Conservation (phyloP, 805 yeast species). For the Candida argentea region DNA sequence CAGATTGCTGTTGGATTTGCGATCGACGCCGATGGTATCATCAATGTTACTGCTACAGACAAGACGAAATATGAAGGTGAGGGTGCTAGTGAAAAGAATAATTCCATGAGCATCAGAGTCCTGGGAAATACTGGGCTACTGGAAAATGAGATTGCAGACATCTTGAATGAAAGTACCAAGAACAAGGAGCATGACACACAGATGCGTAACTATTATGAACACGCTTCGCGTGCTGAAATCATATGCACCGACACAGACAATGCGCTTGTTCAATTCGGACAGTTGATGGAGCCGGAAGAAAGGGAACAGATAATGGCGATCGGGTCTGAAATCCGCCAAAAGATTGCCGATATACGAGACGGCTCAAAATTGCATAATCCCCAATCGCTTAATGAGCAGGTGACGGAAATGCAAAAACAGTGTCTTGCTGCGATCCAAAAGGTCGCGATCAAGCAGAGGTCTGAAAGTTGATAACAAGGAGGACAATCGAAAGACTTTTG, state of each 20-base stretch:
- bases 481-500: too few species aligned
- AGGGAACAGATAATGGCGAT: constrained; percentile 16
- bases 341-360: constrained; percentile 25
- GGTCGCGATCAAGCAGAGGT: constrained; percentile 27
- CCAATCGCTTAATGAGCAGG: constrained; percentile 20
- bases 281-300: constrained; percentile 39
- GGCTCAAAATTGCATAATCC: constrained; percentile 22
- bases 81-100: constrained; percentile 34
- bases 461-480: constrained; percentile 4
- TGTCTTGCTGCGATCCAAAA: constrained; percentile 30
- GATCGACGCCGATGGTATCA: constrained; percentile 72
- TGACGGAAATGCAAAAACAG: constrained; percentile 26
- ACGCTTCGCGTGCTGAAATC: constrained; percentile 70
- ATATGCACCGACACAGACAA: constrained; percentile 80
- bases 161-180: constrained; percentile 57
- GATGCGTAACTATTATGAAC: constrained; percentile 53
- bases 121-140: constrained; percentile 43
- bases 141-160: constrained; percentile 53
- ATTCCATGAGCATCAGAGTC: constrained; percentile 41
- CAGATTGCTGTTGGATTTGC: constrained; percentile 70
- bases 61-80: constrained; percentile 33
- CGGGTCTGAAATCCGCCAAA: constrained; percentile 13
- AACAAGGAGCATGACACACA: constrained; percentile 52
- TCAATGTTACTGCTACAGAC: constrained; percentile 49
- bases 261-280: constrained; percentile 65